A percentile compares a stretch with the other conserved stretches of the same genome.
phyloP scores from a whole-genome alignment of 768 basidiomycete species.

The Hypsizygus marmoreus region DNA sequence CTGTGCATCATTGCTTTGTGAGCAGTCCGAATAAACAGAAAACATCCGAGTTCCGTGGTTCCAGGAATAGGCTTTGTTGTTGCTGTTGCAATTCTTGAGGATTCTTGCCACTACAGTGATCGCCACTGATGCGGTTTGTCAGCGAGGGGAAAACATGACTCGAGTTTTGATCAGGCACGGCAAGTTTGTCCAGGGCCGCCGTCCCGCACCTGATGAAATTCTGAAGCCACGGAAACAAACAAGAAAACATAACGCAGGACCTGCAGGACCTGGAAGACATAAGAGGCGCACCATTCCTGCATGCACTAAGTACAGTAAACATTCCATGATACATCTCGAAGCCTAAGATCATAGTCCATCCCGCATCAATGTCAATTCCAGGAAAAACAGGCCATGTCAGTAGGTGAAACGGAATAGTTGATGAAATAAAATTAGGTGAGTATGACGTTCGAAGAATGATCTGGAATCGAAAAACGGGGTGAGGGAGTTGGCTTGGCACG shows the following conservation, averaged over 20 bases:
- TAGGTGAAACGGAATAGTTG: too few relatives aligned
- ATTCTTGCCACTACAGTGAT: too few relatives aligned
- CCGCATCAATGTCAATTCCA: too few relatives aligned
- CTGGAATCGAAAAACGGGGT: not conserved
- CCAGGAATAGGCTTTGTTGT: slow-evolving; percentile 1
- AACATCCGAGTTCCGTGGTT: slow-evolving; percentile 8
- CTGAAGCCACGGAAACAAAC: not conserved
- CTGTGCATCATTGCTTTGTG: slow-evolving; percentile 3
- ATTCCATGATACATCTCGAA: too few relatives aligned
- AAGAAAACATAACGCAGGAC: not conserved
- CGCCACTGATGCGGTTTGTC: slow-evolving; percentile 6
- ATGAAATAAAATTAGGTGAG: not conserved
- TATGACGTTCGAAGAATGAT: not conserved
- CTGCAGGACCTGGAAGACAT: too few relatives aligned
- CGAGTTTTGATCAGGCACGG: slow-evolving; percentile 11
- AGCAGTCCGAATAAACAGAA: slow-evolving; percentile 1
- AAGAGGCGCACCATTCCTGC: too few relatives aligned
- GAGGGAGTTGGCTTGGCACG: not conserved
- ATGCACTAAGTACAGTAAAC: too few relatives aligned
- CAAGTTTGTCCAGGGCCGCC: slow-evolving; percentile 1
- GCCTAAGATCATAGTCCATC: too few relatives aligned
- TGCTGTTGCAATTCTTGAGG: too few relatives aligned
- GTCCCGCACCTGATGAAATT: not conserved
- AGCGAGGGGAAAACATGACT: slow-evolving; percentile 10
- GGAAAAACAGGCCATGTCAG: too few relatives aligned